Evolutionary conservation across 768 basidiomycete genomes (phyloP), one percentile per base, ranked within the genome.

Genomic region (Suillus decipiens): DNA sequence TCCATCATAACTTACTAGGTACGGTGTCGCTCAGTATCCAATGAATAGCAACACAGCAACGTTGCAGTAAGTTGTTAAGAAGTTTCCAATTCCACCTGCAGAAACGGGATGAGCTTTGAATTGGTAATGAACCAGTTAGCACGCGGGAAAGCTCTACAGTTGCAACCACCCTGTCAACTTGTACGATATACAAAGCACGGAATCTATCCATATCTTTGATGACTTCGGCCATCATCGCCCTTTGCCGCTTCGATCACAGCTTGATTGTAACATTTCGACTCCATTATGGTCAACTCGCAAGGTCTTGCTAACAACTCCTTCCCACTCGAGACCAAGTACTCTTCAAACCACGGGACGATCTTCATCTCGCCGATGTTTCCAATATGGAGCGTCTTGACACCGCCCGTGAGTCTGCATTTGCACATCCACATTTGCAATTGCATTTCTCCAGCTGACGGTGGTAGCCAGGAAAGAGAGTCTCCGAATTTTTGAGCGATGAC

Each of bases 111-210:
- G 10, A 56, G 42, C 69, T 68, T 28, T 54, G 36, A 15, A 66
- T 39, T 28, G 31, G 28, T 2, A 5, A 55, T 19, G 9, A 34
- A 15, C 9, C n/a, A 37, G 22, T 37, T 28, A 22, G 28, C 19
- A 17, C n/a, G n/a, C n/a, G 17, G 10, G 5, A n/a, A 19, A 12
- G 66, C 71, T 61, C 22, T n/a, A 64, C 63, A n/a, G 33, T 28
- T 15, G 54, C 39, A 37, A 64, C 15, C 17, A 36, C 47, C 31
- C 58, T 41, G 7, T 60, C 6, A 17, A 64, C 51, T 19, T 42
- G 41, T 34, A 22, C 45, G 41, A 41, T 39, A 51, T 60, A 66
- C 24, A 24, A 9, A 24, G 39, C 5, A 22, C 54, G 51, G 43
- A 66, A 55, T 24, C 22, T 10, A 8, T 50, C 22, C 56, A 64